Conservation (phyloP, 371 early-diverging fungal genomes). For the Batrachochytrium dendrobatidis region DNA sequence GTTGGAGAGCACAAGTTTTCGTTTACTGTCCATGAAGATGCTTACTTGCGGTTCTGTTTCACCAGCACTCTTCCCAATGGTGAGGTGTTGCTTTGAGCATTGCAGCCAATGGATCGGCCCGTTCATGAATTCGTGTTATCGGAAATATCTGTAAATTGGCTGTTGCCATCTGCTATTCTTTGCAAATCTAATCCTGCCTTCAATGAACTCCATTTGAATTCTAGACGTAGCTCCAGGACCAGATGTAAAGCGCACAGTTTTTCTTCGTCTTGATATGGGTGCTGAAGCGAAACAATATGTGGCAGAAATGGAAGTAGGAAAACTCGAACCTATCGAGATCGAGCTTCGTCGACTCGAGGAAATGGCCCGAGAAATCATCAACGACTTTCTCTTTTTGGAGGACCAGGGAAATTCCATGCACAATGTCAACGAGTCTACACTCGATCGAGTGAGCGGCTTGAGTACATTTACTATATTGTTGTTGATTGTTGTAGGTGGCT, state of each 20-base stretch:
- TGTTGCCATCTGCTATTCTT: background rate
- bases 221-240: constrained; percentile 54
- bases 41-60: constrained; percentile 81
- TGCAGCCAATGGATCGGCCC: background rate
- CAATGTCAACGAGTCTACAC: constrained; percentile 82
- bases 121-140: background rate
- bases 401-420: constrained; percentile 70
- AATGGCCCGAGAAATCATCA: constrained; percentile 64
- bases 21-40: constrained; percentile 70
- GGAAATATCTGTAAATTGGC: background rate
- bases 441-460: constrained; percentile 74
- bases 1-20: constrained; percentile 38
- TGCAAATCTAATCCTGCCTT: background rate
- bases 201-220: background rate
- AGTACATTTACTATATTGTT: constrained; percentile 60
- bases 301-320: constrained; percentile 60
- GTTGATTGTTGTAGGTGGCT: constrained; percentile 60
- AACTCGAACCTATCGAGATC: constrained; percentile 79
- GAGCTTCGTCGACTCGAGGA: constrained; percentile 76
- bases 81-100: constrained; percentile 8
- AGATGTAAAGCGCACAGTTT: constrained; percentile 52
- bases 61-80: constrained; percentile 68
- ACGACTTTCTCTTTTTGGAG: constrained; percentile 74
- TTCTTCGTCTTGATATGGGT: constrained; percentile 74
- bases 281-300: constrained; percentile 74